A percentile compares a stretch with the other conserved stretches of the same genome.
These are phyloP conservation scores for Calonectria pauciramosa DNA, from an alignment of 2,329 filamentous ascomycete genomes.

Conservation along the genomic window DNA sequence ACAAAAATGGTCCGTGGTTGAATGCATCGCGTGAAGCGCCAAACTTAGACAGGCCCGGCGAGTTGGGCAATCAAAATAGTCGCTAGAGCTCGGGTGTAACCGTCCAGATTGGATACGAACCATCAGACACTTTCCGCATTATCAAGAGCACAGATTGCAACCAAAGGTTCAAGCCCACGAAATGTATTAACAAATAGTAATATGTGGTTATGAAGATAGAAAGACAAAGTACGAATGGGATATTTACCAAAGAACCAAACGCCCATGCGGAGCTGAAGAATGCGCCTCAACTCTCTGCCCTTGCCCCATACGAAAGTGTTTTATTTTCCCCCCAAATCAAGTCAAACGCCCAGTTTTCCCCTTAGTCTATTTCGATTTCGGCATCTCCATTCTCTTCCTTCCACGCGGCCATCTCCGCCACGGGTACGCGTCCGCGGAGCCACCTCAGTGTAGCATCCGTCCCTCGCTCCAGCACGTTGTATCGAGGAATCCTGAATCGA, in stretches of 20 bases:
- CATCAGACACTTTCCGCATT: background rate
- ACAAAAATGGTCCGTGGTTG: background rate
- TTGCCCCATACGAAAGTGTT: slow-evolving; percentile 1
- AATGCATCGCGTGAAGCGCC: background rate
- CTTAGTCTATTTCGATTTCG: slow-evolving; percentile 43
- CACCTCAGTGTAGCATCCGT: slow-evolving; percentile 88
- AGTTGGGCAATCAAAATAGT: background rate
- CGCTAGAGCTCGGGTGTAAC: background rate
- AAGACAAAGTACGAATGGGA: slow-evolving; percentile 11
- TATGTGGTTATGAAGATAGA: slow-evolving; percentile 22
- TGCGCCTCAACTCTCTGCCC: slow-evolving; percentile 10
- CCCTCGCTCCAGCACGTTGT: slow-evolving; percentile 86
- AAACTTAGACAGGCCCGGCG: background rate
- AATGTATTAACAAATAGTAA: slow-evolving; percentile 12
- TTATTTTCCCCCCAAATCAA: slow-evolving; percentile 14
- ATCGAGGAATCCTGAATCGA: slow-evolving; percentile 87
- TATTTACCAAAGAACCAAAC: slow-evolving; percentile 26
- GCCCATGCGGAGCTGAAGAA: slow-evolving; percentile 6
- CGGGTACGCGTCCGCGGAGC: slow-evolving; percentile 82
- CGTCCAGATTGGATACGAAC: background rate
- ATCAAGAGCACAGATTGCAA: background rate
- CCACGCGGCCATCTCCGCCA: slow-evolving; percentile 71
- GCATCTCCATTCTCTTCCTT: slow-evolving; percentile 59
- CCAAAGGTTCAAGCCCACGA: background rate
- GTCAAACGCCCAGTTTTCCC: slow-evolving; percentile 10